Evolutionary conservation across 495 filamentous ascomycete genomes (phyloP).

Genomic region (Hyphodiscus hymeniophilus): DNA sequence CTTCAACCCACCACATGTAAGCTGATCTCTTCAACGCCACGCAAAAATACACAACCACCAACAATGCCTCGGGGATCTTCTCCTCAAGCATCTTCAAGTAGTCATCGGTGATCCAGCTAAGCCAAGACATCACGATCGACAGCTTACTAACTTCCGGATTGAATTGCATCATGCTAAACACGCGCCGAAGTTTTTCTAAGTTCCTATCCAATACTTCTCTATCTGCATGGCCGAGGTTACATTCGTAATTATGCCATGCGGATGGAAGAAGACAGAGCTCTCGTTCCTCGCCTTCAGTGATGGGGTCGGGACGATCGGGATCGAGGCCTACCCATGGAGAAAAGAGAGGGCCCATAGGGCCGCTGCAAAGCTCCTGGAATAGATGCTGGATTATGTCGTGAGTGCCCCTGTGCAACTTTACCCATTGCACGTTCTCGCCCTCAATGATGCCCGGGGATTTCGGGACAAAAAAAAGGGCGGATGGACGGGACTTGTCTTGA

Average conservation of each 20-base stretch:
- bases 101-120: constrained; percentile 5
- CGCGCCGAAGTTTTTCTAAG: not conserved
- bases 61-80: constrained; percentile 17
- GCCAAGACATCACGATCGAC: constrained; percentile 11
- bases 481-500: constrained; percentile 13
- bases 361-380: constrained; percentile 2
- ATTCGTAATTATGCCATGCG: not conserved
- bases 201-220: constrained; percentile 1
- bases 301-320: constrained; percentile 3
- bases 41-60: constrained; percentile 14
- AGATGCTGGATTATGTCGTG: not conserved
- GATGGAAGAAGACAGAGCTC: constrained; percentile 1
- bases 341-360: constrained; percentile 5
- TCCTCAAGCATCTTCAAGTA: constrained; percentile 10
- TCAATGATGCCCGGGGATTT: not conserved
- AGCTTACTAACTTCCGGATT: constrained; percentile 5
- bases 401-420: constrained; percentile 14
- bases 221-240: not conserved
- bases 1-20: constrained; percentile 17
- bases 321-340: constrained; percentile 6
- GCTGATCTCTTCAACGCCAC: constrained; percentile 10
- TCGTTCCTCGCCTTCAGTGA: constrained; percentile 4
- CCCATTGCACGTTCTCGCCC: constrained; percentile 9
- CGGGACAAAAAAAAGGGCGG: constrained; percentile 14
- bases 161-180: constrained; percentile 12